Evolutionary conservation across 768 basidiomycete species (phyloP).

Genomic region (Infundibulicybe gibba): DNA sequence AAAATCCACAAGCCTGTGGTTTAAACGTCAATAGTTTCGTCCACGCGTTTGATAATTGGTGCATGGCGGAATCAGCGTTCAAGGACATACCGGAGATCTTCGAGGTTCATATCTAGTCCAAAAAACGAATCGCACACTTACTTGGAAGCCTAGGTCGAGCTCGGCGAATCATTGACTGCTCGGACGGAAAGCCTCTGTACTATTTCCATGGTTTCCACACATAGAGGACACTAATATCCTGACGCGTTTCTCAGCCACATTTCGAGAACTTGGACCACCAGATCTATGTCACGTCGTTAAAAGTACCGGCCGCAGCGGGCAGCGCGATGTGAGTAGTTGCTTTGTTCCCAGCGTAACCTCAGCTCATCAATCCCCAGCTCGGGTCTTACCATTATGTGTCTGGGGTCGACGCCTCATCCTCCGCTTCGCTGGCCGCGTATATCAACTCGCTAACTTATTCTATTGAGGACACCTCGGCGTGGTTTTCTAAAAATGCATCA

Average conservation of each 20-base stretch:
- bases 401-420: conserved; percentile 98
- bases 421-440: conserved; percentile 95
- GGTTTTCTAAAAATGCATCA: conserved; percentile 81
- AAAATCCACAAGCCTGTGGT: too few species aligned
- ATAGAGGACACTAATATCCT: conserved; percentile 9
- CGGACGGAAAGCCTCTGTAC: conserved; percentile 89
- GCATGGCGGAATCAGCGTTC: conserved; percentile 70
- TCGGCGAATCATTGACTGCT: conserved; percentile 85
- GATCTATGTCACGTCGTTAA: conserved; percentile 97
- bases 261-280: conserved; percentile 95
- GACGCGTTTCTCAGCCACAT: conserved; percentile 62
- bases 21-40: too few species aligned
- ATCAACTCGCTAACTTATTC: conserved; percentile 97
- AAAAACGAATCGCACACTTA: conserved; percentile 5
- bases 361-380: conserved; percentile 42
- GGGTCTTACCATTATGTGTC: conserved; percentile 98
- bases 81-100: conserved; percentile 97
- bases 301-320: conserved; percentile 76
- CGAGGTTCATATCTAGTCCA: conserved; percentile 54
- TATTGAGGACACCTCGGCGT: conserved; percentile 86
- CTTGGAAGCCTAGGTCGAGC: conserved; percentile 56
- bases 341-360: conserved; percentile 1
- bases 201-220: conserved; percentile 23
- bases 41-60: too few species aligned
- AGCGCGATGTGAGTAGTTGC: conserved; percentile 72